Evolutionary conservation across 2,329 filamentous ascomycete genomes (phyloP).

Genomic region (Metarhizium guizhouense): DNA sequence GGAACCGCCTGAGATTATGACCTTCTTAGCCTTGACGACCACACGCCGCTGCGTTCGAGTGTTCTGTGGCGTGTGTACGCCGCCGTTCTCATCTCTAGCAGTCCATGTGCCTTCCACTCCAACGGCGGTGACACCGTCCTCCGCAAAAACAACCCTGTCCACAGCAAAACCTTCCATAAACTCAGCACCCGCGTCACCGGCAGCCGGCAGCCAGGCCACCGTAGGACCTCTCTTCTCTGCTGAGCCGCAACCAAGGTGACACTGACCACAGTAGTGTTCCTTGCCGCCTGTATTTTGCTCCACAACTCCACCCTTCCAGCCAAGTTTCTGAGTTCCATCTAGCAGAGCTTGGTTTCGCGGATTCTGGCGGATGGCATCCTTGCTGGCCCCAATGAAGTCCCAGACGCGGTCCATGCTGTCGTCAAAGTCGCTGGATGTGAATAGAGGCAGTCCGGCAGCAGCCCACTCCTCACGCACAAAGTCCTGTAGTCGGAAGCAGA

Average conservation of each 20-base stretch:
- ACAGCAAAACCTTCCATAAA: constrained; percentile 80
- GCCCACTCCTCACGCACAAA: constrained; percentile 80
- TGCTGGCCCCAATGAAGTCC: constrained; percentile 65
- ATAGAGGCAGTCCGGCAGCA: constrained; percentile 58
- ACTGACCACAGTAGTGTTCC: constrained; percentile 66
- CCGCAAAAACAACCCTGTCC: constrained; percentile 60
- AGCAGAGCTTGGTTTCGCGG: constrained; percentile 62
- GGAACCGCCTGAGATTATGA: constrained; percentile 69
- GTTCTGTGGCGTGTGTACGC: constrained; percentile 40
- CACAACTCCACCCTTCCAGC: constrained; percentile 59
- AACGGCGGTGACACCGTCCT: constrained; percentile 46
- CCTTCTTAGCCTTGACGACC: constrained; percentile 67
- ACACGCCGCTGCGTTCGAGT: constrained; percentile 49
- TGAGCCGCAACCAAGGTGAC: constrained; percentile 51
- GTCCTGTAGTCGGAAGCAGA: constrained; percentile 56
- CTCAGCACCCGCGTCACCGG: constrained; percentile 63
- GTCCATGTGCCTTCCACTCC: constrained; percentile 71
- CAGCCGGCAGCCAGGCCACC: constrained; percentile 70
- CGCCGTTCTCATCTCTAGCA: constrained; percentile 55
- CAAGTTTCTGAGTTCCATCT: constrained; percentile 64
- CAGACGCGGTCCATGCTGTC: constrained; percentile 73
- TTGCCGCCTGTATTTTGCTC: constrained; percentile 72
- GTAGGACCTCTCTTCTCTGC: constrained; percentile 72
- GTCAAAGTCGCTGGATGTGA: constrained; percentile 66
- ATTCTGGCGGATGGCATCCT: constrained; percentile 61